phyloP scores from a whole-genome alignment of 2,329 filamentous ascomycete genomes.

The Ophiostoma himal-ulmi region DNA sequence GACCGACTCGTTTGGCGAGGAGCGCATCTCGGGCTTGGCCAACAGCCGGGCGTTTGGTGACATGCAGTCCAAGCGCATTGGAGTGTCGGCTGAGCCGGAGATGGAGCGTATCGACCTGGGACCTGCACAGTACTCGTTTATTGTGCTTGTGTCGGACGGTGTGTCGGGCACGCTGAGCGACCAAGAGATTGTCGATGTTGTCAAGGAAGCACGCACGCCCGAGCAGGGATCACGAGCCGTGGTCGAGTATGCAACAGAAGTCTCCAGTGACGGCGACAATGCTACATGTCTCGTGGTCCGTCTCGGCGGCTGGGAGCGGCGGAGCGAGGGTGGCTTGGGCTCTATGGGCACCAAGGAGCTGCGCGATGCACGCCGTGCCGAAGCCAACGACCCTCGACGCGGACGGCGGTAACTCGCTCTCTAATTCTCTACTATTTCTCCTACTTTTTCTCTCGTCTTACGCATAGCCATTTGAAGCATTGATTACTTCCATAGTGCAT shows the following conservation, averaged over 20 bases:
- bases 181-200: constrained; percentile 91
- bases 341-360: constrained; percentile 89
- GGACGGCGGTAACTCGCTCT: constrained; percentile 44
- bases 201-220: constrained; percentile 89
- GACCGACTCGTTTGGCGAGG: constrained; percentile 94
- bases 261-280: constrained; percentile 62
- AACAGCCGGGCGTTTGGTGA: constrained; percentile 95
- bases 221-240: constrained; percentile 76
- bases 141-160: constrained; percentile 84
- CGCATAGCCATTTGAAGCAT: not conserved
- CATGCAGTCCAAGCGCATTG: constrained; percentile 83
- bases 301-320: constrained; percentile 63
- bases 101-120: constrained; percentile 71
- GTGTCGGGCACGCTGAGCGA: constrained; percentile 80
- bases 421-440: not conserved
- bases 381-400: constrained; percentile 75
- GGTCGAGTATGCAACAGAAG: constrained; percentile 83
- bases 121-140: constrained; percentile 80
- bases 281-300: constrained; percentile 63
- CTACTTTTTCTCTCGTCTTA: not conserved
- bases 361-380: constrained; percentile 71
- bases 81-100: constrained; percentile 90
- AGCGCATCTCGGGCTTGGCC: constrained; percentile 86
- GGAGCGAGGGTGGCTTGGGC: constrained; percentile 78
- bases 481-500: not conserved